Evolutionary conservation across 257 asterid genomes (phyloP).

Genomic region (Ilex asprella): DNA sequence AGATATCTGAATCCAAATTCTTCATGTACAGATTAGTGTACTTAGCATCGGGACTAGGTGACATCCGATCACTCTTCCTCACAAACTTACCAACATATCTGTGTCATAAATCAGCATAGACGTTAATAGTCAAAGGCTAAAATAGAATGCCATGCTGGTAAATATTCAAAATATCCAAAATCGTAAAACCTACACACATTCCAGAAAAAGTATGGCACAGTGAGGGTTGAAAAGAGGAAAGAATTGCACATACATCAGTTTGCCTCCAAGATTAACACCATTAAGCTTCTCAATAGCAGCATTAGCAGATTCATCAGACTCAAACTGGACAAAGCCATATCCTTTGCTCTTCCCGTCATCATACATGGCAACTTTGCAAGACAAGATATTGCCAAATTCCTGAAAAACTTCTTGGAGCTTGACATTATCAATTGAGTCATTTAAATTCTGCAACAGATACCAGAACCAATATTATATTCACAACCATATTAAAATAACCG

Average conservation of each 20-base stretch:
- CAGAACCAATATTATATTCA: background rate
- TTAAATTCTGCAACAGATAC: constrained; percentile 31
- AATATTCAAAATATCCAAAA: too few species aligned
- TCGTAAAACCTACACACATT: too few species aligned
- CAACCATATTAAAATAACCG: background rate
- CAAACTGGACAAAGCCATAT: constrained; percentile 57
- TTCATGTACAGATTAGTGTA: constrained; percentile 45
- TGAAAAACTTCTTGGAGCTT: constrained; percentile 34
- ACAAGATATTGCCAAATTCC: constrained; percentile 30
- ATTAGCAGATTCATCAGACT: constrained; percentile 35
- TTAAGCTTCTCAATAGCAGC: constrained; percentile 42
- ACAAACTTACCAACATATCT: constrained; percentile 56
- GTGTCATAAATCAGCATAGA: constrained; percentile 5
- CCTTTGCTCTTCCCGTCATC: constrained; percentile 53
- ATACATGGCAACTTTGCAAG: constrained; percentile 32
- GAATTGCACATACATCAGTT: constrained; percentile 25
- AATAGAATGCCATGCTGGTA: background rate
- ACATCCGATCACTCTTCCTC: constrained; percentile 34
- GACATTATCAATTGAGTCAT: constrained; percentile 25
- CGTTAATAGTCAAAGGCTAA: background rate
- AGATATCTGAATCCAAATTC: constrained; percentile 35
- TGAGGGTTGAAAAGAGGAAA: constrained; percentile 3
- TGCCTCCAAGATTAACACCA: constrained; percentile 30
- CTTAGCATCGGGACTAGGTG: constrained; percentile 25
- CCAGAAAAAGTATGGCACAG: background rate